Percentiles rank a stretch among this genome's conserved stretches.
phyloP scores from a whole-genome alignment of 2,329 filamentous ascomycete species.

The Amesomyces nigricolor region DNA sequence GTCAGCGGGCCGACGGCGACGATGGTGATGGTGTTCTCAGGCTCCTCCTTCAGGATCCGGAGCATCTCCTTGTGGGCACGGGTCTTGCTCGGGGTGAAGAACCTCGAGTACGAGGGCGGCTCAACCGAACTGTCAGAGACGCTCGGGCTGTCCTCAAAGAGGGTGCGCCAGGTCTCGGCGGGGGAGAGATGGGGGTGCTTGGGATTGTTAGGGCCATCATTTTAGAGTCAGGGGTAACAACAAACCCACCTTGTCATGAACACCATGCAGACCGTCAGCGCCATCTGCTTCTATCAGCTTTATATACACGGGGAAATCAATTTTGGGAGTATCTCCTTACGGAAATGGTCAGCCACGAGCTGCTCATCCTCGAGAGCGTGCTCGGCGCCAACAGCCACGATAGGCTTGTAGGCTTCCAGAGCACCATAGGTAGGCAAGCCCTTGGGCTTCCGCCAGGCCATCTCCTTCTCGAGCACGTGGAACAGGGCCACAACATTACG shows the following conservation, averaged over 20 bases:
- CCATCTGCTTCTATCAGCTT: constrained; percentile 51
- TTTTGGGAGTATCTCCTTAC: constrained; percentile 39
- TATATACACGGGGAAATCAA: neutral
- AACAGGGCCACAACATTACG: constrained; percentile 87
- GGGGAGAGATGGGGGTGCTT: constrained; percentile 69
- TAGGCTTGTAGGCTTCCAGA: constrained; percentile 66
- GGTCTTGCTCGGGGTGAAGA: constrained; percentile 70
- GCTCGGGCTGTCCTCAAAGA: constrained; percentile 49
- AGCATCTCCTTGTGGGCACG: constrained; percentile 83
- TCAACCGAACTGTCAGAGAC: constrained; percentile 32
- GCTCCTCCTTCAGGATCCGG: constrained; percentile 75
- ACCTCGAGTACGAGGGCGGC: constrained; percentile 43
- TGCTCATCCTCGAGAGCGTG: constrained; percentile 79
- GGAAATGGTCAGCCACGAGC: constrained; percentile 80
- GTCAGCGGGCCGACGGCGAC: constrained; percentile 86
- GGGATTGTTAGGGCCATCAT: constrained; percentile 6
- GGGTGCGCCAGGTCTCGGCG: constrained; percentile 64
- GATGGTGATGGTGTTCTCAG: constrained; percentile 79
- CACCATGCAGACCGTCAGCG: constrained; percentile 68
- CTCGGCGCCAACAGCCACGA: constrained; percentile 81
- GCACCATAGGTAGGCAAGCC: constrained; percentile 67
- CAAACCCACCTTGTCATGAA: constrained; percentile 53
- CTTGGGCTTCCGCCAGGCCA: constrained; percentile 69
- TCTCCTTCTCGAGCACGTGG: constrained; percentile 84
- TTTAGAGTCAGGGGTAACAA: neutral